Conservation (phyloP, 805 yeast genomes). For the Pichia cephalocereana region DNA sequence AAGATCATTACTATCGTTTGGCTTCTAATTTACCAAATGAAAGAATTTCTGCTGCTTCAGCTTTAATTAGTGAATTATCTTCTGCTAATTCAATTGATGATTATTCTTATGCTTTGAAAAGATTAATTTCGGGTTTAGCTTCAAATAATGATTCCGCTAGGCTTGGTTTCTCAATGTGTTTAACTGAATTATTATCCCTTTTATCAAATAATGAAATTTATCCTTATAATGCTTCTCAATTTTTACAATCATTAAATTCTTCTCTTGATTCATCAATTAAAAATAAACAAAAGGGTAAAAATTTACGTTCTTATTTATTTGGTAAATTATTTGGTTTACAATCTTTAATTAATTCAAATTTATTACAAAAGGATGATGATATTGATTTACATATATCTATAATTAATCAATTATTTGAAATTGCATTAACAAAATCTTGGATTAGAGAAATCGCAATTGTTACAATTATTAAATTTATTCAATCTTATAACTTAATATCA, state of each 20-base stretch:
- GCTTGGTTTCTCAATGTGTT: constrained; percentile 79
- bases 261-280: constrained; percentile 33
- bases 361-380: constrained; percentile 22
- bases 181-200: constrained; percentile 52
- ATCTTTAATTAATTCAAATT: constrained; percentile 50
- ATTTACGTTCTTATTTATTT: constrained; percentile 68
- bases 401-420: constrained; percentile 41
- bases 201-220: constrained; percentile 14
- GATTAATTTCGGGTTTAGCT: constrained; percentile 73
- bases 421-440: constrained; percentile 70
- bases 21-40: constrained; percentile 71
- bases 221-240: constrained; percentile 19
- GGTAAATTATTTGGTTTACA: constrained; percentile 84
- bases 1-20: constrained; percentile 67
- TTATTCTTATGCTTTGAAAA: constrained; percentile 72
- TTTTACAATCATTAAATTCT: constrained; percentile 27
- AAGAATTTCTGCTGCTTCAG: constrained; percentile 63
- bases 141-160: constrained; percentile 80
- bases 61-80: constrained; percentile 51
- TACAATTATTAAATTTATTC: constrained; percentile 53
- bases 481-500: constrained; percentile 14
- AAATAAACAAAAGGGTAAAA: constrained; percentile 59
- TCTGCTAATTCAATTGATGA: constrained; percentile 39
- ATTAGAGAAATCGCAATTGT: constrained; percentile 72
- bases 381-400: constrained; percentile 24